Base-by-base conservation (phyloP, 139 green algal genomes). In the Spirogloea muscicola region DNA sequence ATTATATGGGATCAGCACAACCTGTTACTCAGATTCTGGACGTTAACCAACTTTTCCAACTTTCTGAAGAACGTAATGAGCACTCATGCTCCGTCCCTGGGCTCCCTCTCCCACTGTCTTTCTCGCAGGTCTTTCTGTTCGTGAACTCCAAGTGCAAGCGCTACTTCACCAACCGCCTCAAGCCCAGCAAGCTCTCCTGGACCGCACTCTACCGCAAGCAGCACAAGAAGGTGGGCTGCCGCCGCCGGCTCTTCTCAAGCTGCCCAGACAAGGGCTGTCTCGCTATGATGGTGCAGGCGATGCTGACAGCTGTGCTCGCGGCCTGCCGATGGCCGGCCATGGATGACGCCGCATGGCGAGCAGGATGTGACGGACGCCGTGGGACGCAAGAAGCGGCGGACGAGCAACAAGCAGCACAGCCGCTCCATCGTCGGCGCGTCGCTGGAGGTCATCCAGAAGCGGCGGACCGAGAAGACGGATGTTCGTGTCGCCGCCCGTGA, bases 181-280 rank as follows among this genome's bases (percentile, higher is more conserved):
- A 91, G 44, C 90, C 94, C n/a, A 90, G 92, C 46, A 99, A 98
- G 90, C 87, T 99, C 49, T 90, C 90, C 42, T 99, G 94, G 94
- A 98, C 94, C 34, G 81, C 73, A 9, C 79, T 81, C 9, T 99
- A 97, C 90, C 87, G 92, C 46, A 98, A 96, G 88, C 79, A 87
- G 82, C 93, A 98, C 90, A 96, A 95, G 85, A 98, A 98, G 90
- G 92, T 92, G 77, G 88, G 57, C 18, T n/a, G n/a, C n/a, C n/a
- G n/a, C n/a, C n/a, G n/a, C n/a, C n/a, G 13, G 44, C 44, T 52
- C 44, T 52, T 52, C 16, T 52, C 44, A 52, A 52, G 44, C 16
- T 52, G n/a, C n/a, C n/a, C n/a, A n/a, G n/a, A n/a, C n/a, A n/a
- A n/a, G n/a, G n/a, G n/a, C n/a, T n/a, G n/a, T n/a, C n/a, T n/a